Evolutionary conservation across 1,284 basidiomycete genomes (phyloP), one percentile per base, ranked within the genome.

Genomic region (Cutaneotrichosporon sp.): DNA sequence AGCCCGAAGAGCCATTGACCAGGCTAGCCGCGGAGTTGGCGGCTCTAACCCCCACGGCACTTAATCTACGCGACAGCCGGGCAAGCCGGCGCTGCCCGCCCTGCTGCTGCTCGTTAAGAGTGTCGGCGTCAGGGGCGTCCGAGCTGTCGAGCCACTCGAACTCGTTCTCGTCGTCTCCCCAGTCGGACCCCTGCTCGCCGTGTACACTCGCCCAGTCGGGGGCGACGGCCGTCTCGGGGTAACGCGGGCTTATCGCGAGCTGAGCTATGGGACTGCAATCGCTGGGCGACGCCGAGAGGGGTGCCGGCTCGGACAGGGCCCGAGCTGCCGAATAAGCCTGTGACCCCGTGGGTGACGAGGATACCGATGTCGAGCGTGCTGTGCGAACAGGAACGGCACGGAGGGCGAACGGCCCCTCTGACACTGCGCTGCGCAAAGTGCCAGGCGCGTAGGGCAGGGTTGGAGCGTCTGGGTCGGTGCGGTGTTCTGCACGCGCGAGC

Each of bases 141-240:
- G 70, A 60, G 31, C 64, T 69, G 61, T 79, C 77, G 25, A 77
- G 52, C 77, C 77, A 79, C 63, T 77, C 77, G 38, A 73, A 76
- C 7, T 67, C 67, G 25, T 64, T 67, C 58, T 79, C 76, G 59
- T 77, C 77, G 13, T 79, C 75, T 11, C 75, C 77, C 77, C 77
- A 79, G 55, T 79, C 77, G 18, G 67, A 68, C 5, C 77, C 77
- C 62, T 76, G 75, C 58, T 79, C 77, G 25, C 77, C 77, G 55
- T 77, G 70, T 6, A 79, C 58, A 50, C 70, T 72, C 22, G 69
- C 72, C 59, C 61, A 65, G 56, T 74, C 71, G 9, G 62, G 53
- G 10, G 66, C 54, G 27, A 59, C 60, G 1, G 59, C 63, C n/a
- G 60, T 60, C 46, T 72, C 62, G 0, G 55, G 45, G 25, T 49